Percentiles rank a stretch among this genome's conserved stretches.
These are phyloP conservation scores for Arthrobotrys conoides DNA, from an alignment of 2,329 filamentous ascomycete species.

Conservation along the genomic window DNA sequence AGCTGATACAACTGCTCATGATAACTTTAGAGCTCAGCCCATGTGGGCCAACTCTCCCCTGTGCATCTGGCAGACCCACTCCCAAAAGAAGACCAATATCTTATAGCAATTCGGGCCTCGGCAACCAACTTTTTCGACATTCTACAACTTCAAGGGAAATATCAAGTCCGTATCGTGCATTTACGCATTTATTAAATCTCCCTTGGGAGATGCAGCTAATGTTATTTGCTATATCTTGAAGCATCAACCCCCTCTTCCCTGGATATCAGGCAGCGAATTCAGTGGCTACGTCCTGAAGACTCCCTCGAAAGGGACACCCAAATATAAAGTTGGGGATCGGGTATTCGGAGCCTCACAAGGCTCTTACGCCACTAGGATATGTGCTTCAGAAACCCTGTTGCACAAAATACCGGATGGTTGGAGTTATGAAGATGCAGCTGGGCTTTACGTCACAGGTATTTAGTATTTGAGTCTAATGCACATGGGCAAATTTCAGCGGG, in stretches of 20 bases:
- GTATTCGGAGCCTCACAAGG: conserved; percentile 92
- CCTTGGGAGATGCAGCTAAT: not conserved
- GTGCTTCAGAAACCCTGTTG: conserved; percentile 76
- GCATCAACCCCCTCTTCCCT: conserved; percentile 63
- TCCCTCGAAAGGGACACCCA: conserved; percentile 71
- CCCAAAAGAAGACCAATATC: conserved; percentile 81
- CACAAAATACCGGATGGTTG: conserved; percentile 83
- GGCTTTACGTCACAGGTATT: conserved; percentile 82
- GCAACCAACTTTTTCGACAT: conserved; percentile 98
- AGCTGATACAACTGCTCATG: conserved; percentile 33
- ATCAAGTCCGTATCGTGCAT: conserved; percentile 72
- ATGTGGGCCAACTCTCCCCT: conserved; percentile 84
- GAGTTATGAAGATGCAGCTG: conserved; percentile 87
- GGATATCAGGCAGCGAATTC: conserved; percentile 82
- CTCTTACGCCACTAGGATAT: conserved; percentile 83
- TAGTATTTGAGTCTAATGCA: not conserved
- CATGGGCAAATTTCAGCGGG: not conserved
- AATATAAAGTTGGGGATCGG: conserved; percentile 81
- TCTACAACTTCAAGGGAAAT: conserved; percentile 94
- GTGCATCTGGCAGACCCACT: conserved; percentile 80
- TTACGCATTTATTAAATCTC: not conserved
- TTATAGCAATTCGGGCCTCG: conserved; percentile 86
- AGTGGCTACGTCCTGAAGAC: conserved; percentile 80
- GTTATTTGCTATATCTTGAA: not conserved
- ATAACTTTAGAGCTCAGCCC: conserved; percentile 76